Conservation (phyloP, 176 grass and related monocot genomes). For the Saccharum spontaneum region DNA sequence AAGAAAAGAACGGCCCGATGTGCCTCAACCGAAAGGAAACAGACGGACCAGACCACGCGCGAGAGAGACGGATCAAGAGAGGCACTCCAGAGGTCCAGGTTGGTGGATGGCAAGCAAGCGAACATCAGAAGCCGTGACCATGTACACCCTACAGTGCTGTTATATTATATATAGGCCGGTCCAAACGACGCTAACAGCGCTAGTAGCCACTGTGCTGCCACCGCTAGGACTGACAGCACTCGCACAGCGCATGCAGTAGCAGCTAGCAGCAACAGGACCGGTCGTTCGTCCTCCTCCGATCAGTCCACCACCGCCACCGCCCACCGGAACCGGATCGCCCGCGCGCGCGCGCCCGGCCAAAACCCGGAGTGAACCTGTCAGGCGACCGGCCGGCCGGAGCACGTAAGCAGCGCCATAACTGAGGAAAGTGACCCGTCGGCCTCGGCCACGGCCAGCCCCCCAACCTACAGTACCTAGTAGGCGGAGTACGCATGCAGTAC, state of each 20-base stretch:
- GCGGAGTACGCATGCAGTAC: neutral
- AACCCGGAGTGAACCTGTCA: neutral
- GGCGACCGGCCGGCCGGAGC: neutral
- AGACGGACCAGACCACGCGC: neutral
- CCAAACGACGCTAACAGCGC: no score
- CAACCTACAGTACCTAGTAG: neutral
- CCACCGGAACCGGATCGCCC: neutral
- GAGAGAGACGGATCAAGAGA: neutral
- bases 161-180: no score
- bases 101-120: neutral
- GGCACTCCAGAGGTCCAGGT: neutral
- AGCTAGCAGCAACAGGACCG: neutral
- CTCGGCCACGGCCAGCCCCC: neutral
- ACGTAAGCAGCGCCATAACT: slow-evolving; percentile 18
- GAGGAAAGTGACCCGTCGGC: neutral
- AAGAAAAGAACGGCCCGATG: neutral
- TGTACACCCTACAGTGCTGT: no score
- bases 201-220: neutral
- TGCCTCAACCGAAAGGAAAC: neutral
- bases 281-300: neutral
- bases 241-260: neutral
- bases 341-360: neutral
- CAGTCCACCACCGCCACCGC: neutral
- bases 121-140: neutral
- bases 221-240: neutral